Percentiles rank a stretch among this genome's conserved stretches.
Conservation (phyloP, 768 basidiomycete genomes). For the Lactarius hengduanensis region DNA sequence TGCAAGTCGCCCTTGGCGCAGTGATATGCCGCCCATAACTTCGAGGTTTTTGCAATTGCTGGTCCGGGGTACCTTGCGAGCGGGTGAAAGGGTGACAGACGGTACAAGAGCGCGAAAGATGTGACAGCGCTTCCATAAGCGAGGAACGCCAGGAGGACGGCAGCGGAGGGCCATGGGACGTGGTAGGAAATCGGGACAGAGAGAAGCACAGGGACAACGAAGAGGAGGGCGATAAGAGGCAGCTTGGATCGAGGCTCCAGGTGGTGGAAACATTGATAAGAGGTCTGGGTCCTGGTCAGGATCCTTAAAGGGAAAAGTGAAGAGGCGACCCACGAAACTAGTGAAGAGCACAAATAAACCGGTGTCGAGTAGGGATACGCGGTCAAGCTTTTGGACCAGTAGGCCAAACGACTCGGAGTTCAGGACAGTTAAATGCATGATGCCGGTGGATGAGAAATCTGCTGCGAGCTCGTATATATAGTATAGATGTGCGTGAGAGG, state of each 20-base stretch:
- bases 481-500: too few species aligned
- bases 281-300: neutral
- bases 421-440: too few species aligned
- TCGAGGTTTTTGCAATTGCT: conserved; percentile 31
- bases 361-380: too few species aligned
- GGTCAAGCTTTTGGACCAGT: too few species aligned
- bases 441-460: neutral
- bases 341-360: neutral
- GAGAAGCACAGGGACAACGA: neutral
- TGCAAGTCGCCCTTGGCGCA: conserved; percentile 34
- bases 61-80: conserved; percentile 40
- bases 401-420: too few species aligned
- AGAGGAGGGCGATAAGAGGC: neutral
- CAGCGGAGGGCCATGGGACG: neutral
- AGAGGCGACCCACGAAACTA: neutral
- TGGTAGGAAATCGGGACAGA: neutral
- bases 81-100: neutral
- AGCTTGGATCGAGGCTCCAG: neutral
- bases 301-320: neutral
- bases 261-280: neutral
- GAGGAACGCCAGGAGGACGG: neutral
- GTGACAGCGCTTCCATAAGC: neutral
- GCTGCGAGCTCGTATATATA: too few species aligned
- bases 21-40: conserved; percentile 32
- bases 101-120: neutral